Evolutionary conservation across 2,329 filamentous ascomycete species (phyloP).

Genomic region (Coniochaeta sp.): DNA sequence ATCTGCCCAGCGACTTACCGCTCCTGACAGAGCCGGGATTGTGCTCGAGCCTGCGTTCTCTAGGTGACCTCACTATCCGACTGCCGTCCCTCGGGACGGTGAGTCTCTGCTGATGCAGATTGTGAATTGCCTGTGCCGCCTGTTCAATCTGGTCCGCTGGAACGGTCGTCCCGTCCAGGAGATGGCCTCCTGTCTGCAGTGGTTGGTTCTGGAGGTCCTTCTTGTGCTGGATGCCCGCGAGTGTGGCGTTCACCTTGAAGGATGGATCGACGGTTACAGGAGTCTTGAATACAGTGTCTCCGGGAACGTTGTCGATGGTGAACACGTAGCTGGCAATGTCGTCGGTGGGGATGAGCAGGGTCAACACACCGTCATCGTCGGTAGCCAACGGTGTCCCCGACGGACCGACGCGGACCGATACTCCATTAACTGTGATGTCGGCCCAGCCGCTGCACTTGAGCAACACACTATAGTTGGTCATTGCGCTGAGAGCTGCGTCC

Average conservation of each 20-base stretch:
- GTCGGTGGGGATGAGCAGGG: background rate
- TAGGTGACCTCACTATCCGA: no score
- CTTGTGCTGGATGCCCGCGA: no score
- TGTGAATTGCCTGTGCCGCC: no score
- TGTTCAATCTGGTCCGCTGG: no score
- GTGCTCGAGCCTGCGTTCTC: background rate
- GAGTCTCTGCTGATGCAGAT: no score
- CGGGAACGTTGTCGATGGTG: background rate
- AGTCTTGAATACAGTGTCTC: background rate
- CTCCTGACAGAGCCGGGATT: background rate
- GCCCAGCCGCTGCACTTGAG: background rate
- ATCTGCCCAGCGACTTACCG: background rate
- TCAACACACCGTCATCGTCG: background rate
- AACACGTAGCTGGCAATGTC: background rate
- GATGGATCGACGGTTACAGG: background rate
- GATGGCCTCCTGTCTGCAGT: no score
- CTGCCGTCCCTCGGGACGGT: no score
- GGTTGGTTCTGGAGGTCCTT: no score
- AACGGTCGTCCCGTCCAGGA: no score
- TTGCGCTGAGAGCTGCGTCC: background rate
- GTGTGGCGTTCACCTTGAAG: no score
- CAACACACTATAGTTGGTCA: background rate
- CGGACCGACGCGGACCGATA: background rate
- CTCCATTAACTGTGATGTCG: background rate
- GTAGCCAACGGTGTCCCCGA: background rate